Conservation (phyloP, 2,329 filamentous ascomycete species). For the Pleoardoris graminearum region DNA sequence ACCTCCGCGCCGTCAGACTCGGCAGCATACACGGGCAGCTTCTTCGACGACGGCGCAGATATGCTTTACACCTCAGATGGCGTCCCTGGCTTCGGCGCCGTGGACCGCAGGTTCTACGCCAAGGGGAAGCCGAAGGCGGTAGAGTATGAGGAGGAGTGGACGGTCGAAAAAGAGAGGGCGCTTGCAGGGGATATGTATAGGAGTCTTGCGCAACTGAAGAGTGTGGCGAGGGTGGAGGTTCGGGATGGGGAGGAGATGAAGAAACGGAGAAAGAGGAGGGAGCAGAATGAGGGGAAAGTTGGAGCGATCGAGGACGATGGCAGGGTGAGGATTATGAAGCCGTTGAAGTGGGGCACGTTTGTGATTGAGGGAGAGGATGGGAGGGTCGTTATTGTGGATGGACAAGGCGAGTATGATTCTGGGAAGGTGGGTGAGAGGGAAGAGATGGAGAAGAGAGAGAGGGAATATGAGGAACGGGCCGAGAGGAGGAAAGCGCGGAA, state of each 20-base stretch:
- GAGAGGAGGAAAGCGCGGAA: neutral
- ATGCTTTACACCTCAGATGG: constrained; percentile 7
- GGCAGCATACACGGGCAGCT: constrained; percentile 27
- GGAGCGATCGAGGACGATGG: constrained; percentile 14
- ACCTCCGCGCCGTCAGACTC: constrained; percentile 6
- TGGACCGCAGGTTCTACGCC: constrained; percentile 22
- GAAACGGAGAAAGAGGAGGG: neutral
- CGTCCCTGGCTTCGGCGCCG: constrained; percentile 20
- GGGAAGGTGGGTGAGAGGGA: constrained; percentile 12
- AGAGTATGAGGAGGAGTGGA: constrained; percentile 18
- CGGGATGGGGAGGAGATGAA: neutral
- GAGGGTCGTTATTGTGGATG: constrained; percentile 33
- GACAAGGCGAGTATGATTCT: constrained; percentile 32
- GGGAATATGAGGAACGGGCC: neutral
- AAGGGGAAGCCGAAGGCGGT: constrained; percentile 11
- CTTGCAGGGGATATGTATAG: constrained; percentile 27
- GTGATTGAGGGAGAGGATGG: constrained; percentile 30
- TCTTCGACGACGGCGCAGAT: constrained; percentile 36
- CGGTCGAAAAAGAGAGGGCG: constrained; percentile 23
- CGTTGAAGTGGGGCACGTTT: constrained; percentile 26
- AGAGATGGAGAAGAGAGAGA: neutral
- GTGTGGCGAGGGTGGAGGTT: constrained; percentile 14
- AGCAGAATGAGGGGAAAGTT: neutral
- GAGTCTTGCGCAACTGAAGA: constrained; percentile 18
- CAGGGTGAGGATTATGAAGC: constrained; percentile 21